Evolutionary conservation across 202 grass and related monocot genomes (phyloP).

Genomic region (Digitaria exilis): DNA sequence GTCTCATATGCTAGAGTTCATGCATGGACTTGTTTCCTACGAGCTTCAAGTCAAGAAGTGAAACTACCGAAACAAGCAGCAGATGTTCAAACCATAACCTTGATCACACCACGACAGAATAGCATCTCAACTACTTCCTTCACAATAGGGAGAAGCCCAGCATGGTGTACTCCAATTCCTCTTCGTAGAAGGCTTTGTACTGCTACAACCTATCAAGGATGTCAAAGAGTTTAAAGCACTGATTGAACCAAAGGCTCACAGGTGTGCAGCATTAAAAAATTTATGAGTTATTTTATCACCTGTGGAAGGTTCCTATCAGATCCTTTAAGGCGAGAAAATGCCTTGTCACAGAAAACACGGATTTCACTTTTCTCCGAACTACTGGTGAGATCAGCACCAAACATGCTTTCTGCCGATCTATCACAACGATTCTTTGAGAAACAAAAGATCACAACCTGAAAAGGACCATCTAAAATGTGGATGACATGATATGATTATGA

Average conservation of each 20-base stretch:
- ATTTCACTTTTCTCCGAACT: slow-evolving; percentile 96
- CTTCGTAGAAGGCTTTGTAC: slow-evolving; percentile 83
- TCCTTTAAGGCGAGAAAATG: slow-evolving; percentile 94
- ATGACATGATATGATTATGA: slow-evolving; percentile 4
- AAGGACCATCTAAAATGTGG: slow-evolving; percentile 21
- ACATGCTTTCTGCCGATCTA: slow-evolving; percentile 91
- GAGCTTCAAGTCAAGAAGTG: slow-evolving; percentile 17
- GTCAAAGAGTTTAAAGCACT: slow-evolving; percentile 29
- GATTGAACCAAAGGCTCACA: slow-evolving; percentile 24
- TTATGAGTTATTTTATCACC: slow-evolving; percentile 40
- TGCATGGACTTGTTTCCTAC: neutral
- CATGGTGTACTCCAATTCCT: slow-evolving; percentile 95
- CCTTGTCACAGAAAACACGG: slow-evolving; percentile 93
- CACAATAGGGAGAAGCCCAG: slow-evolving; percentile 97
- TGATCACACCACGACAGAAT: slow-evolving; percentile 94
- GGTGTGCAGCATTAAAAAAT: slow-evolving; percentile 6
- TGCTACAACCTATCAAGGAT: slow-evolving; percentile 66
- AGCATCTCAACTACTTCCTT: slow-evolving; percentile 99
- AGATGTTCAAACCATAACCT: slow-evolving; percentile 66
- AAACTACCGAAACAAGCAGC: slow-evolving; percentile 10
- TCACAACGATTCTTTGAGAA: slow-evolving; percentile 99
- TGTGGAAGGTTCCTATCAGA: slow-evolving; percentile 96
- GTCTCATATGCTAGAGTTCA: neutral
- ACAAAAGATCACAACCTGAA: slow-evolving; percentile 96
- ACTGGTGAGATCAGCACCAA: slow-evolving; percentile 78